Evolutionary conservation across 805 yeast genomes (phyloP), one percentile per base, ranked within the genome.

Genomic region (Ogataea pilisensis): DNA sequence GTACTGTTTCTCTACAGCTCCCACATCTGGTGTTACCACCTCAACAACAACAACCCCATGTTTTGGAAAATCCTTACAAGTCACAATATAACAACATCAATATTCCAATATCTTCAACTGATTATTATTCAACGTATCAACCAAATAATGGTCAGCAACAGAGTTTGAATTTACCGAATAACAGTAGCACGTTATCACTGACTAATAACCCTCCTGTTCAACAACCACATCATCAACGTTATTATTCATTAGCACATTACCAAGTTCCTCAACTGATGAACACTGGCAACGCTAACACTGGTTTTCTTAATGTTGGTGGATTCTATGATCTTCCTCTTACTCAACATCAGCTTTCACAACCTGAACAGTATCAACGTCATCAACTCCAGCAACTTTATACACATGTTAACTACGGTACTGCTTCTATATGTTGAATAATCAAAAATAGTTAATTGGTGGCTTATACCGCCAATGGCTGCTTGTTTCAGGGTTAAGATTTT

Each of bases 1-100:
- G n/a, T n/a, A n/a, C n/a, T n/a, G n/a, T n/a, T n/a, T n/a, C n/a
- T n/a, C 26, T 8, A 31, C 42, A 24, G 12, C 13, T 12, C 7
- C 34, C 16, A 26, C 35, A 31, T 9, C 51, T 38, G 9, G 7
- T 6, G 8, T 6, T 12, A 8, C 39, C 43, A 11, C 25, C 38
- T 21, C 48, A 44, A 33, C 53, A 45, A 20, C 53, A 46, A 21
- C 55, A 45, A 44, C n/a, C n/a, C n/a, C n/a, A n/a, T n/a, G 46
- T 43, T 22, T 55, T 48, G 39, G 58, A 55, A 28, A 53, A 50
- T 41, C 59, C 58, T 29, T 51, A 41, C 43, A 60, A 55, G 37
- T 20, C 43, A 24, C 48, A 45, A 36, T 52, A 50, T 39, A 49
- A 47, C 38, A 46, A 36, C 50, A 5, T 22, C 45, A 21, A 18